Conservation (phyloP, 805 yeast species). For the Kazachstania taianensis region DNA sequence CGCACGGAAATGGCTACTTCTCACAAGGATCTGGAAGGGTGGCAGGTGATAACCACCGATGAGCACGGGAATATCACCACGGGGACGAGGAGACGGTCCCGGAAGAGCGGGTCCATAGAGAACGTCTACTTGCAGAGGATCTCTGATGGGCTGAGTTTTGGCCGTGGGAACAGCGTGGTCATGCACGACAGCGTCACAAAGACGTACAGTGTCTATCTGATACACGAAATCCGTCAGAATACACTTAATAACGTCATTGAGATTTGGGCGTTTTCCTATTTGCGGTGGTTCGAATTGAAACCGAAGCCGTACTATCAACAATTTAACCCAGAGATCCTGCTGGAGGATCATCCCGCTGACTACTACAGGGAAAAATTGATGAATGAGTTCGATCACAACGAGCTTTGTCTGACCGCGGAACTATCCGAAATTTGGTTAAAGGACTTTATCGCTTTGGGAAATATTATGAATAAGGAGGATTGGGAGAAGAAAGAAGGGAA, state of each 20-base stretch:
- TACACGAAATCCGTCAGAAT: conserved; percentile 44
- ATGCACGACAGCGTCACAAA: conserved; percentile 28
- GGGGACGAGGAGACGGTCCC: conserved; percentile 15
- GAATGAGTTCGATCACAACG: conserved; percentile 29
- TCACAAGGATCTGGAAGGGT: conserved; percentile 20
- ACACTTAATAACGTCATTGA: conserved; percentile 38
- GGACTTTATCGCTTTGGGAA: conserved; percentile 37
- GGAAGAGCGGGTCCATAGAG: conserved; percentile 17
- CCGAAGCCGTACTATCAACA: conserved; percentile 21
- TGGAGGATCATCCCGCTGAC: conserved; percentile 14
- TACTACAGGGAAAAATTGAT: conserved; percentile 13
- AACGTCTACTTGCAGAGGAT: conserved; percentile 31
- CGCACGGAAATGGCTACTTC: conserved; percentile 24
- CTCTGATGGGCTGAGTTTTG: conserved; percentile 38
- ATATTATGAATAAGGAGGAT: conserved; percentile 33
- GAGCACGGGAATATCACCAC: conserved; percentile 17
- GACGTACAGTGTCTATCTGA: conserved; percentile 35
- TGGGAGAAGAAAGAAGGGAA: conserved; percentile 30
- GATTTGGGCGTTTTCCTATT: conserved; percentile 39
- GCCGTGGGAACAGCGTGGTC: conserved; percentile 44
- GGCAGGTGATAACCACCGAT: conserved; percentile 25
- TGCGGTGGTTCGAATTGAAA: conserved; percentile 34
- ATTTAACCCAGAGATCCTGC: conserved; percentile 13
- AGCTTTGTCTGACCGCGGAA: conserved; percentile 47
- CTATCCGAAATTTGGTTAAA: conserved; percentile 34